phyloP scores from a whole-genome alignment of 305 asterid species.

The Plantago coronopus region DNA sequence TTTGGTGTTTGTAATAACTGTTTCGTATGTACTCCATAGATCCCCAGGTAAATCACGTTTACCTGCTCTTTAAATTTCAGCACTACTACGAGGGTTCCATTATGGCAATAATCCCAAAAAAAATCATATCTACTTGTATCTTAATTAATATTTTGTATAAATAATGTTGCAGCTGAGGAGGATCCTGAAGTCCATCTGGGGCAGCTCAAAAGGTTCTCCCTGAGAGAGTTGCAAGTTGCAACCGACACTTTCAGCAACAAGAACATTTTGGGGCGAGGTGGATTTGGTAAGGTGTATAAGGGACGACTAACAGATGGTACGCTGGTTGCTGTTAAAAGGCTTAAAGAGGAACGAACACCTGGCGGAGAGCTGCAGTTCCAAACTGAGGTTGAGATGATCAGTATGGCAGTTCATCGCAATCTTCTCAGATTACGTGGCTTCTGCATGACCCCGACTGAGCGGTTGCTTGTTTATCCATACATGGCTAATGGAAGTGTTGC shows the following conservation, averaged over 20 bases:
- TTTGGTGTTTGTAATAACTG: not conserved
- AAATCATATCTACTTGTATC: not conserved
- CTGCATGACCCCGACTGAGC: conserved; percentile 59
- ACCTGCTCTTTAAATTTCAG: not conserved
- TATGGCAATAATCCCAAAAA: too few relatives aligned
- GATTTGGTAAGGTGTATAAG: conserved; percentile 63
- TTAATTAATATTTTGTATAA: conserved; percentile 6
- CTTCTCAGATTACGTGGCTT: conserved; percentile 55
- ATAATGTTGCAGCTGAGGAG: conserved; percentile 53
- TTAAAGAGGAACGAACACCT: conserved; percentile 65
- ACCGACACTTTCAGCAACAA: conserved; percentile 62
- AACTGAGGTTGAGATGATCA: conserved; percentile 64
- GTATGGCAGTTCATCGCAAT: conserved; percentile 66
- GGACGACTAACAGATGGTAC: conserved; percentile 62
- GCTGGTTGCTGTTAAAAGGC: conserved; percentile 57
- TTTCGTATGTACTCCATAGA: not conserved
- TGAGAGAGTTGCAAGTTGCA: conserved; percentile 57
- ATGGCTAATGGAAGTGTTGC: conserved; percentile 71
- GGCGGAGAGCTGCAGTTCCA: conserved; percentile 72
- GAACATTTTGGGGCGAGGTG: conserved; percentile 61
- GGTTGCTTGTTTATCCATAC: conserved; percentile 56
- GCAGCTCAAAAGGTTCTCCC: conserved; percentile 56
- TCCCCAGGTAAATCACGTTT: too few relatives aligned
- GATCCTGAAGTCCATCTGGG: conserved; percentile 66
- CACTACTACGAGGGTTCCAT: too few relatives aligned